Evolutionary conservation across 192 early-diverging fungal genomes (phyloP).

Genomic region (Umbelopsis ramanniana): DNA sequence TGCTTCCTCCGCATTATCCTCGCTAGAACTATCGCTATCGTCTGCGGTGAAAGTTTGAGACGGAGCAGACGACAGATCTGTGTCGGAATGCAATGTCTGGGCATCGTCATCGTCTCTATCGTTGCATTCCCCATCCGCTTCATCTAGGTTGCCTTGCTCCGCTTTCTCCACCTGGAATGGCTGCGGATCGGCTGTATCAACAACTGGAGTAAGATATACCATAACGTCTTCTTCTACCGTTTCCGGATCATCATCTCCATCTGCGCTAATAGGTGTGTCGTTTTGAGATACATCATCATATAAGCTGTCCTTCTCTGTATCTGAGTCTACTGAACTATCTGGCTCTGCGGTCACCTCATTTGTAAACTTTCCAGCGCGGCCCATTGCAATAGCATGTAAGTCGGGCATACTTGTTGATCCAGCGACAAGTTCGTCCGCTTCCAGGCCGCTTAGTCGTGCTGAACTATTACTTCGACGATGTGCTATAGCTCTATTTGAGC

Average conservation of each 20-base stretch:
- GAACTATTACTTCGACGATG: slow-evolving; percentile 16
- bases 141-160: not conserved
- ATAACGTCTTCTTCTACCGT: slow-evolving; percentile 17
- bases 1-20: slow-evolving; percentile 26
- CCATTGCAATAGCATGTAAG: not conserved
- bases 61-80: not conserved
- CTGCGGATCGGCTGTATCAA: not conserved
- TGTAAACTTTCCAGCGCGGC: not conserved
- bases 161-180: not conserved
- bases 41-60: not conserved
- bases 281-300: not conserved
- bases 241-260: not conserved
- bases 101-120: slow-evolving; percentile 22
- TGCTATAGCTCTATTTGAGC: not conserved
- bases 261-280: not conserved
- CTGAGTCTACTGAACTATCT: not conserved
- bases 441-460: not conserved
- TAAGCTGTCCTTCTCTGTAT: not conserved
- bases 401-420: slow-evolving; percentile 19
- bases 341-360: not conserved
- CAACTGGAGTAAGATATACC: not conserved
- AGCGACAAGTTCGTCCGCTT: not conserved
- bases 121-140: slow-evolving; percentile 15
- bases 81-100: not conserved
- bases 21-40: slow-evolving; percentile 27